Evolutionary conservation across 371 early-diverging fungal genomes (phyloP), one percentile per base, ranked within the genome.

Genomic region (Batrachochytrium dendrobatidis): DNA sequence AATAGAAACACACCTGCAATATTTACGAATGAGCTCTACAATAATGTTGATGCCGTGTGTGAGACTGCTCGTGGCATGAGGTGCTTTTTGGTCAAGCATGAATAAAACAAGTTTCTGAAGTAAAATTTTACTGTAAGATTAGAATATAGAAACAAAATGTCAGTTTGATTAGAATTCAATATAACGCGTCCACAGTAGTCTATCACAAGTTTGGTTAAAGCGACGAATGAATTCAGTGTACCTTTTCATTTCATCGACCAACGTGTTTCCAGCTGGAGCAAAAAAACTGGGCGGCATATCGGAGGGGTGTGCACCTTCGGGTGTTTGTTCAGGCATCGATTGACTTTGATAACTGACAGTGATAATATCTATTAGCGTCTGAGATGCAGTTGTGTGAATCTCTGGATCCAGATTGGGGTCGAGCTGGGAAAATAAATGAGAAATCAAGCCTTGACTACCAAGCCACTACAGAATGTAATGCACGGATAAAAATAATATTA

Each of bases 1-100:
- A 6, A 26, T 64, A 26, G 53, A 70, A 30, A 17, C 30, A 6
- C 44, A 73, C 76, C 71, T 75, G 80, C 91, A 92, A 72, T 92
- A 92, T 56, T 92, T 83, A 53, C 95, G 85, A 64, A 97, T 94
- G 24, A 97, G 78, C 77, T 97, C 95, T 62, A 97, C 91, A 57
- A 97, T 86, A 51, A 97, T 90, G 48, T 86, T 88, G 39, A 92
- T 91, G 54, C 92, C 92, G 67, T 91, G 89, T 59, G 87, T 87
- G 29, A 97, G 76, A 2, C 89, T 85, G 4, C 90, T 92, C 0
- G 89, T 82, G 32, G 88, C 77, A 61, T 87, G 77, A 17, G 91
- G 87, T 0, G 87, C 88, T 1, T 71, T 59, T 31, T 77, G 67
- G 69, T 92, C 89, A 48, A 95, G 82, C 95, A 95, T 96, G 61